phyloP scores from a whole-genome alignment of 2,329 filamentous ascomycete genomes.

The Daldinia sp. region DNA sequence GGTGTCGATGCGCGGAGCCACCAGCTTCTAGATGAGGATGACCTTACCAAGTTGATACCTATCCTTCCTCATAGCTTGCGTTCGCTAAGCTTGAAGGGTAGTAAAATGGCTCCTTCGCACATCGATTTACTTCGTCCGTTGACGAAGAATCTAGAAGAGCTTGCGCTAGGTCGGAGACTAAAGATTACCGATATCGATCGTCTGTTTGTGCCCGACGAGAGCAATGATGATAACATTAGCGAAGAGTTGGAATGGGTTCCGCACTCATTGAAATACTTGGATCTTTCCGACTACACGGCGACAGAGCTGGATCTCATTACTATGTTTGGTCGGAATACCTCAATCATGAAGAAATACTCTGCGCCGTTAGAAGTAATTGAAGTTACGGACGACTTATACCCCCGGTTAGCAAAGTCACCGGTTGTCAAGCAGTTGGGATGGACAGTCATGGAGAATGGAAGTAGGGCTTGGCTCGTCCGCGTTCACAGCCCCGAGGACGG shows the following conservation, averaged over 20 bases:
- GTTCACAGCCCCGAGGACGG: constrained; percentile 50
- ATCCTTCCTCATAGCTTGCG: constrained; percentile 71
- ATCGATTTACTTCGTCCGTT: constrained; percentile 69
- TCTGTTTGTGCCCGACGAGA: constrained; percentile 64
- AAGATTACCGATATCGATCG: constrained; percentile 70
- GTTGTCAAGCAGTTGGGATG: constrained; percentile 71
- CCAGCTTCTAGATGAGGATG: constrained; percentile 71
- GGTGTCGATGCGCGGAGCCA: constrained; percentile 76
- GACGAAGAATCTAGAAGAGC: constrained; percentile 77
- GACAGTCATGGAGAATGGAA: constrained; percentile 74
- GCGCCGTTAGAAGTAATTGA: constrained; percentile 80
- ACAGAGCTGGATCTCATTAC: constrained; percentile 67
- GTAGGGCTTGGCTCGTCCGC: constrained; percentile 73
- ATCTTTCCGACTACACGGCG: constrained; percentile 75
- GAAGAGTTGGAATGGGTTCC: constrained; percentile 57
- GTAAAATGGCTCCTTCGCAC: constrained; percentile 72
- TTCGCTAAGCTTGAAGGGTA: constrained; percentile 79
- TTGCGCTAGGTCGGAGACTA: constrained; percentile 75
- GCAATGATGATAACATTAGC: constrained; percentile 42
- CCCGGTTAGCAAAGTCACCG: constrained; percentile 68
- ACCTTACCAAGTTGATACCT: constrained; percentile 71
- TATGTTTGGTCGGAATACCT: constrained; percentile 58
- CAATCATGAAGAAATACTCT: constrained; percentile 66
- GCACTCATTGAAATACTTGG: constrained; percentile 75
- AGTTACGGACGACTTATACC: constrained; percentile 72